These are phyloP conservation scores for Dryas integrifolia DNA, from an alignment of 331 rosid genomes.

Conservation along the genomic window DNA sequence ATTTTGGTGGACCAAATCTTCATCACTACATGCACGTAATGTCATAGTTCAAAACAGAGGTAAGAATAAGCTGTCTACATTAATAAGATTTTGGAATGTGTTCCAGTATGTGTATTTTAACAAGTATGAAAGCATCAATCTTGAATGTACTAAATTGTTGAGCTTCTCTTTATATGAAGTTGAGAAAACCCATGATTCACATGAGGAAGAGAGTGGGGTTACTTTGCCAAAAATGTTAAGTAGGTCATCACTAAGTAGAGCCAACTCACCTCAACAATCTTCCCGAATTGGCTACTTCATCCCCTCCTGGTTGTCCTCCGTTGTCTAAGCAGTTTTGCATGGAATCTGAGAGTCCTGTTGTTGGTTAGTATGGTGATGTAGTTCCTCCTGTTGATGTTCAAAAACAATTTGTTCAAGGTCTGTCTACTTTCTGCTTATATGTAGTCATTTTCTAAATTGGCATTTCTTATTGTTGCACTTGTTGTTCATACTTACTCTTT, in stretches of 20 bases:
- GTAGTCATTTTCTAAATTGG: no score
- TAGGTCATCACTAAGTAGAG: neutral
- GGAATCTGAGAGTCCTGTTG: neutral
- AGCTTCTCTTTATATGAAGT: neutral
- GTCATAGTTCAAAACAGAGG: slow-evolving; percentile 39
- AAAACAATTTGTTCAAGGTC: no score
- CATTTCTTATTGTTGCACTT: no score
- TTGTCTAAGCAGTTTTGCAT: neutral
- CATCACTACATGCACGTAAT: slow-evolving; percentile 34
- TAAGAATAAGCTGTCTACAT: slow-evolving; percentile 25
- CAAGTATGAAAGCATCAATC: neutral
- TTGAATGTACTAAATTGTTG: neutral
- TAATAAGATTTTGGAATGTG: neutral
- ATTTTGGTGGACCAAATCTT: slow-evolving; percentile 40
- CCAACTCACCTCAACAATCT: neutral
- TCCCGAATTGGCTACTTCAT: neutral
- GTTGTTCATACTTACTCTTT: no score
- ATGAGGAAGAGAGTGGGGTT: neutral
- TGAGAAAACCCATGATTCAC: neutral
- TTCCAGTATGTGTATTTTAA: neutral
- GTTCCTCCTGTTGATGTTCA: no score
- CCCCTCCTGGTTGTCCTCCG: neutral
- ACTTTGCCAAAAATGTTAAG: neutral
- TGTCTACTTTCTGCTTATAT: no score
- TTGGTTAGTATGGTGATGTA: neutral